These are phyloP conservation scores for Cajanus cajan DNA, from an alignment of 306 rosid genomes.

Conservation along the genomic window DNA sequence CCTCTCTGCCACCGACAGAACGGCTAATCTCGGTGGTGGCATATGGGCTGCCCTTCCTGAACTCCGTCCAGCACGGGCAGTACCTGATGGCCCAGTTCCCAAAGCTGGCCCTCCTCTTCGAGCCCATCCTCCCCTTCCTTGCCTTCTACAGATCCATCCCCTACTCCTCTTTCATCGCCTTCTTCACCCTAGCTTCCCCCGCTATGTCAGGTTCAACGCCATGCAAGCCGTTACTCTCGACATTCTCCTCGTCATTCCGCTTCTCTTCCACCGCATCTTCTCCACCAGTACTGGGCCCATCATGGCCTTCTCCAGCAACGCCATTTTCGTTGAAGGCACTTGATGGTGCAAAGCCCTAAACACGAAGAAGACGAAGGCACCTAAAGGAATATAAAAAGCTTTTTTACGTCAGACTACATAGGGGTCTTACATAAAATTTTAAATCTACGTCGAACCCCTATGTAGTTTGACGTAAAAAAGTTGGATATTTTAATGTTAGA, in stretches of 20 bases:
- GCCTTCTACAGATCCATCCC: slow-evolving; percentile 76
- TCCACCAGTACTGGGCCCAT: slow-evolving; percentile 62
- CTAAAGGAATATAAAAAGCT: too few relatives aligned
- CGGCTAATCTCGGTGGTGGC: slow-evolving; percentile 79
- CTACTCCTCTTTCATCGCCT: slow-evolving; percentile 82
- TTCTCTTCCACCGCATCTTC: slow-evolving; percentile 65
- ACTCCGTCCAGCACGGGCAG: slow-evolving; percentile 83
- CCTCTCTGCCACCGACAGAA: slow-evolving; percentile 51
- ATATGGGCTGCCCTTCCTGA: slow-evolving; percentile 87
- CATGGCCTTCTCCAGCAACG: slow-evolving; percentile 55
- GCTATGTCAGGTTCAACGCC: slow-evolving; percentile 73
- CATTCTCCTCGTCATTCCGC: slow-evolving; percentile 72
- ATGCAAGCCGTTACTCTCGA: slow-evolving; percentile 90
- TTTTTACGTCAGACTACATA: too few relatives aligned
- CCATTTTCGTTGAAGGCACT: too few relatives aligned
- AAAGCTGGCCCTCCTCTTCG: slow-evolving; percentile 52
- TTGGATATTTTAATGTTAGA: too few relatives aligned
- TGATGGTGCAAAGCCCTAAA: too few relatives aligned
- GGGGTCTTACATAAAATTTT: too few relatives aligned
- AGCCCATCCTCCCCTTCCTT: slow-evolving; percentile 73
- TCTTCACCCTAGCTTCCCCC: slow-evolving; percentile 72
- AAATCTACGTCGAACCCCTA: too few relatives aligned
- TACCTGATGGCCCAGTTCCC: slow-evolving; percentile 64
- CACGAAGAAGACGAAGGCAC: too few relatives aligned
- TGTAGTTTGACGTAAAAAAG: too few relatives aligned